Evolutionary conservation across 2,329 filamentous ascomycete species (phyloP), one percentile per base, ranked within the genome.

Genomic region (Talaromyces sp.): DNA sequence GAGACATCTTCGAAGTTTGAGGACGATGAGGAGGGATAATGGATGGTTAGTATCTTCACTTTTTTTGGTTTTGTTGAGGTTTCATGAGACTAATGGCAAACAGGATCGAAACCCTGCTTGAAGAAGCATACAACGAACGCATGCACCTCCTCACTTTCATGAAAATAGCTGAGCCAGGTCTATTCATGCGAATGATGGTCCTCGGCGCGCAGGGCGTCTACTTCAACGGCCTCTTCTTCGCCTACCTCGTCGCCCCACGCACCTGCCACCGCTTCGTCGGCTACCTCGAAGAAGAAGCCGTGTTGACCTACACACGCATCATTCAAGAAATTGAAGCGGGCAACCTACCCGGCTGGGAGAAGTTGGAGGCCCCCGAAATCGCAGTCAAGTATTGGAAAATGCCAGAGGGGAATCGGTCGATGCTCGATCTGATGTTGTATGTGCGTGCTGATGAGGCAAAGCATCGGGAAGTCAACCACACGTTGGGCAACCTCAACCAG

Each of bases 241-340:
- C 90, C 56, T 98, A 98, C 79, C 87, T 99, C 39, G 73, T 97
- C 66, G 92, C 90, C 1, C 94, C 95, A 7, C 88, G 89, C 67
- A 94, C 92, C 68, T 94, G 91, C 73, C 95, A 99, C 78, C 90
- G 95, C 52, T 98, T 99, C 77, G 93, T 98, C 62, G 95, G 93
- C 1, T 98, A 98, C 72, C 87, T 99, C 13, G 95, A 99, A 78
- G 95, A 99, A 77, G 95, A 99, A 78, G 95, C 95, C 9, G 94
- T 98, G 1, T 86, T 96, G 74, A 99, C 95, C 0, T 99, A 99
- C 81, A 95, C 92, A 0, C 88, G 93, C 59, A 91, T 92, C 67
- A 90, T 98, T 71, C 83, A 88, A 69, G 95, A 98, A 73, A 85
- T 99, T 27, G 93, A 98, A 65, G 84, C 85, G 2, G 94, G 94